Percentiles rank a stretch among this genome's conserved stretches.
Evolutionary conservation across 805 yeast genomes (phyloP).

Genomic region (Wickerhamomyces bisporus): DNA sequence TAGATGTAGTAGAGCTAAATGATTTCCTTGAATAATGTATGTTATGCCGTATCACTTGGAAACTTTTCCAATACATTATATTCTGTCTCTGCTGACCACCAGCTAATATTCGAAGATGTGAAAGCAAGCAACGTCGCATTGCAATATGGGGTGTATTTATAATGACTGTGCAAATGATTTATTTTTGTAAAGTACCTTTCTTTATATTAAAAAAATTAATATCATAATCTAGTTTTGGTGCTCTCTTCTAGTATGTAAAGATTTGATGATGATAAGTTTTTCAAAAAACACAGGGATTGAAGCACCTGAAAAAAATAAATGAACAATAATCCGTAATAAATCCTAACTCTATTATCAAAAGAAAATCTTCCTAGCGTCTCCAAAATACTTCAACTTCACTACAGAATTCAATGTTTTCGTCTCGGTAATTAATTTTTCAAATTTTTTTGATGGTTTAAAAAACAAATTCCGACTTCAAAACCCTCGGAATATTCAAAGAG

Average conservation of each 20-base stretch:
- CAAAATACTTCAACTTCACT: neutral
- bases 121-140: neutral
- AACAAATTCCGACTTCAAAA: neutral
- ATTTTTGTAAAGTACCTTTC: too few relatives aligned
- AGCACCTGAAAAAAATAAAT: too few relatives aligned
- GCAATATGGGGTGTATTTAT: too few relatives aligned
- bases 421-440: neutral
- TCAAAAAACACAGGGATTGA: too few relatives aligned
- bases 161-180: too few relatives aligned
- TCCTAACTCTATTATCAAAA: too few relatives aligned
- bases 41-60: conserved; percentile 1
- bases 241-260: too few relatives aligned
- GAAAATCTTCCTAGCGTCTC: neutral
- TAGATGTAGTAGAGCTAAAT: neutral
- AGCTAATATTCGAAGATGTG: neutral
- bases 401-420: neutral
- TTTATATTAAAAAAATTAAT: too few relatives aligned
- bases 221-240: too few relatives aligned
- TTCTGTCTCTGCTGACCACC: neutral
- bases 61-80: neutral
- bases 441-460: neutral
- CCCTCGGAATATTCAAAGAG: neutral
- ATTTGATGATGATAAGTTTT: too few relatives aligned
- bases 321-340: too few relatives aligned
- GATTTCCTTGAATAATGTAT: neutral